Evolutionary conservation across 2,329 filamentous ascomycete species (phyloP), one percentile per base, ranked within the genome.

Genomic region (Podosphaera leucotricha): DNA sequence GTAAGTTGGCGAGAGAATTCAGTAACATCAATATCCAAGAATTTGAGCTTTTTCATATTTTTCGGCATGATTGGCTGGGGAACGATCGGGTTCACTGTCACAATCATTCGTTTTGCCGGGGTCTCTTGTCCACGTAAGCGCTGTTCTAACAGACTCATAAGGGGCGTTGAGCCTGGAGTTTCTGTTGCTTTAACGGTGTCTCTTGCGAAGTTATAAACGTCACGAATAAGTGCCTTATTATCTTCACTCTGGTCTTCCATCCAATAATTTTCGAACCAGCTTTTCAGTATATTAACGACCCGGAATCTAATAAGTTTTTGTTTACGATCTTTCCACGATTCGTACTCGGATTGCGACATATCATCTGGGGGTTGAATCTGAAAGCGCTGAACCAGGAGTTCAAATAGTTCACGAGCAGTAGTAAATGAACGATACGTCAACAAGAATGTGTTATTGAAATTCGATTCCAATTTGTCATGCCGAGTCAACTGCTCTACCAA

Each of bases 41-140:
- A 95, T 61, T 95, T 98, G 53, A 98, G 72, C 63, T 94, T 98
- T 71, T 90, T 94, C 85, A 98, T 92, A 60, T 95, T 94, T 70
- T 93, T 94, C 1, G 90, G 90, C 59, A 94, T 75, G 57, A 95
- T 94, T 1, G 90, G 84, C 30, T 80, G 66, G 3, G 90, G 87
- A 1, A 82, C 80, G 49, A 82, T 78, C 53, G 78, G 77, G 57
- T 77, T 87, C 50, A 90, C 66, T 0, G 85, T 95, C 49, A 90
- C 76, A 16, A 98, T 77, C 58, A 98, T 71, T 28, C 83, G 76
- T 57, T 92, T 86, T 8, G 78, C 79, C 18, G 82, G 78, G 15
- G 80, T 80, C 51, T 95, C 90, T 57, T 92, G 85, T 46, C 90
- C 87, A 48, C 74, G 78, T 50, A 93, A 68, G 33, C 90, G 75